These are phyloP conservation scores for Olyra latifolia DNA, from an alignment of 176 grass and related monocot species.

Conservation along the genomic window DNA sequence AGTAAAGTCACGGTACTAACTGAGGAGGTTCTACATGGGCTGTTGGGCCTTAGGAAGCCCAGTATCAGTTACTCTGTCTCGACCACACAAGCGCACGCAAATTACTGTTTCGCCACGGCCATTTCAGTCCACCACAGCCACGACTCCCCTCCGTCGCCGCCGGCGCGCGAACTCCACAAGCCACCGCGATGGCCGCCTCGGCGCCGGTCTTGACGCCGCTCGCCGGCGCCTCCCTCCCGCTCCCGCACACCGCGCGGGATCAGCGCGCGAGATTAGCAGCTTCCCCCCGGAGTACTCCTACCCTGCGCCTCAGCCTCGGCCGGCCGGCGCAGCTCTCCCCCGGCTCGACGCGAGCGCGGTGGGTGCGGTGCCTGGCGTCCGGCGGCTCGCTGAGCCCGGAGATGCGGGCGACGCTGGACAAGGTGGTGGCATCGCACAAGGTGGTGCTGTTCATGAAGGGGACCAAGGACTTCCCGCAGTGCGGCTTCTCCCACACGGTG, in stretches of 20 bases:
- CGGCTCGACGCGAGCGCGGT: background rate
- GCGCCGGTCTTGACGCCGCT: conserved; percentile 8
- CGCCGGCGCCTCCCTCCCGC: background rate
- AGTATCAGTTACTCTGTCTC: background rate
- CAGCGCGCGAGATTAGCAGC: background rate
- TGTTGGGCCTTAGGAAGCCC: background rate
- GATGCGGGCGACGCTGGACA: conserved; percentile 77
- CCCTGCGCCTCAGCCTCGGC: conserved; percentile 18
- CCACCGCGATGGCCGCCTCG: conserved; percentile 50
- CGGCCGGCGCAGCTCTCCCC: background rate
- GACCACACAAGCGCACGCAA: background rate
- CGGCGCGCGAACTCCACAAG: conserved; percentile 22
- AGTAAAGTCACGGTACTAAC: background rate
- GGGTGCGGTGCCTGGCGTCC: conserved; percentile 59
- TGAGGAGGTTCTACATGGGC: background rate
- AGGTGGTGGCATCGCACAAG: conserved; percentile 73
- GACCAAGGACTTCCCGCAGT: conserved; percentile 94
- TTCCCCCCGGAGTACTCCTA: background rate
- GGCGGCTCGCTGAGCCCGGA: conserved; percentile 38
- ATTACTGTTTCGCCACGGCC: conserved; percentile 3
- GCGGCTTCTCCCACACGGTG: conserved; percentile 90
- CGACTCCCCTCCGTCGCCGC: conserved; percentile 28
- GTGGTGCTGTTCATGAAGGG: conserved; percentile 98
- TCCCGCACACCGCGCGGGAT: background rate
- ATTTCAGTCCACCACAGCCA: conserved; percentile 15